Evolutionary conservation across 148 eudicot species (phyloP).

Genomic region (Camellia sinensis): DNA sequence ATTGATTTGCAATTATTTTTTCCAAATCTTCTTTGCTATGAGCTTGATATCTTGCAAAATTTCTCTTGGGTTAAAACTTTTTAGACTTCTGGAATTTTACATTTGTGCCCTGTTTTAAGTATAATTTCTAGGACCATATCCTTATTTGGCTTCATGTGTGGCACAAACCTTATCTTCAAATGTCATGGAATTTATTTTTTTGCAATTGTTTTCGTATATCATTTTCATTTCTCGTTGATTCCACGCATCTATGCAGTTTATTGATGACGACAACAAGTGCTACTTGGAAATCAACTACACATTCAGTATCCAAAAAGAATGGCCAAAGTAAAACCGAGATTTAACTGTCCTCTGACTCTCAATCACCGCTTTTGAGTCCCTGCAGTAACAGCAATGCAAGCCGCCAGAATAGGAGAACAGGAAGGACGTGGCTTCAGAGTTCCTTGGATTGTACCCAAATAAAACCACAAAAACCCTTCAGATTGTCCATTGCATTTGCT

Average conservation of each 20-base stretch:
- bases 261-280: constrained; percentile 65
- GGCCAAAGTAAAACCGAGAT: constrained; percentile 25
- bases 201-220: too few species aligned
- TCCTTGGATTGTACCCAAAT: not conserved
- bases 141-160: too few species aligned
- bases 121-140: too few species aligned
- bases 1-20: too few species aligned
- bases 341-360: not conserved
- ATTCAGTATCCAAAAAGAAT: constrained; percentile 54
- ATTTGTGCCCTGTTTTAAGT: too few species aligned
- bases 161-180: too few species aligned
- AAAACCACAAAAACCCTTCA: not conserved
- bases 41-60: too few species aligned
- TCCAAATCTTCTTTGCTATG: too few species aligned
- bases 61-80: too few species aligned
- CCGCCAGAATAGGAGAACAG: not conserved
- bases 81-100: too few species aligned
- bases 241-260: constrained; percentile 26
- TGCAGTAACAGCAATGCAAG: not conserved
- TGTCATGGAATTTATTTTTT: too few species aligned
- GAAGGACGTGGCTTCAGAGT: not conserved
- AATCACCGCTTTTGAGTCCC: not conserved
- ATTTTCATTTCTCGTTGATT: not conserved
- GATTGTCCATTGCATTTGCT: constrained; percentile 3
- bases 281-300: constrained; percentile 64